These are phyloP conservation scores for Neoarthrinium moseri DNA, from an alignment of 2,329 filamentous ascomycete species.

Conservation along the genomic window DNA sequence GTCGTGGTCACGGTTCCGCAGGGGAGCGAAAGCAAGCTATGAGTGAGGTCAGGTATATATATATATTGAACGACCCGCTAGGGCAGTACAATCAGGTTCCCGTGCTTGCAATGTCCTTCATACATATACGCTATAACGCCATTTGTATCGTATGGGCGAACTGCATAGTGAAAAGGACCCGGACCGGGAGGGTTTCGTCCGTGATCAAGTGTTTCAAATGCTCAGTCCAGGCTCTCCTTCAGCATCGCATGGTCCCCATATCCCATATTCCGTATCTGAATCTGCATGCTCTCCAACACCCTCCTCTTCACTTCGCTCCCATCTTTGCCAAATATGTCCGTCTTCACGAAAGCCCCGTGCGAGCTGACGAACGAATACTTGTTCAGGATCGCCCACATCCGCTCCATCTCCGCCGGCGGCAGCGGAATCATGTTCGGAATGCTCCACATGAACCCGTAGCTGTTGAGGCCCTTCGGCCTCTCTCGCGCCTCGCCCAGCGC, in stretches of 20 bases:
- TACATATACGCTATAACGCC: no score
- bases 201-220: no score
- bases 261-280: slow-evolving; percentile 59
- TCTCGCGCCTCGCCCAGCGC: slow-evolving; percentile 32
- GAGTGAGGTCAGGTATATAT: no score
- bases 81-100: no score
- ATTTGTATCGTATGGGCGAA: no score
- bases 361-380: slow-evolving; percentile 62
- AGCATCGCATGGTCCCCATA: slow-evolving; percentile 40
- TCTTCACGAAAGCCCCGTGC: slow-evolving; percentile 64
- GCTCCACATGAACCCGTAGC: slow-evolving; percentile 74
- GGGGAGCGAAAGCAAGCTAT: slow-evolving; percentile 57
- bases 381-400: slow-evolving; percentile 69
- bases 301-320: slow-evolving; percentile 56
- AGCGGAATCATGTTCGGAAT: slow-evolving; percentile 75
- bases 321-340: slow-evolving; percentile 53
- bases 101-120: no score
- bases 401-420: slow-evolving; percentile 57
- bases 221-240: slow-evolving; percentile 22
- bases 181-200: no score
- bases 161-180: no score
- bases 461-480: slow-evolving; percentile 44
- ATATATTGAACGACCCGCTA: no score
- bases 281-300: slow-evolving; percentile 74
- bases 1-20: slow-evolving; percentile 86